Percentiles rank a stretch among this genome's conserved stretches.
Conservation (phyloP, 805 yeast genomes). For the Kuraishia floccosa region DNA sequence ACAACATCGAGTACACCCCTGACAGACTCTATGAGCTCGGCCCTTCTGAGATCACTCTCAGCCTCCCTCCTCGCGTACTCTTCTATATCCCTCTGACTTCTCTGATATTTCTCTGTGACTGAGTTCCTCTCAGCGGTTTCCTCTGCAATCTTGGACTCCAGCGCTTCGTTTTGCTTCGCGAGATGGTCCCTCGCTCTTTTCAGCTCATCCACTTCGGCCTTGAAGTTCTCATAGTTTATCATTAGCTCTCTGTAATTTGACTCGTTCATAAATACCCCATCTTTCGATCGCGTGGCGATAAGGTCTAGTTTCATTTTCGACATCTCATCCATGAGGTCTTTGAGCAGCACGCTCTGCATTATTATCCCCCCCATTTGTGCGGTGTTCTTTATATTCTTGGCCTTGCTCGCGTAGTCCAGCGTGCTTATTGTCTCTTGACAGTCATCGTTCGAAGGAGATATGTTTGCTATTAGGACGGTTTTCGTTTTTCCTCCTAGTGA, state of each 20-base stretch:
- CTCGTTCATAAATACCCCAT: conserved; percentile 56
- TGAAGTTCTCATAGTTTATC: conserved; percentile 34
- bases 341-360: conserved; percentile 30
- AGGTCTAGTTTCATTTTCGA: conserved; percentile 38
- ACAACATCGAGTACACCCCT: too few species aligned
- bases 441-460: conserved; percentile 50
- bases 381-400: conserved; percentile 38
- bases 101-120: too few species aligned
- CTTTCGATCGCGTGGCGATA: conserved; percentile 47
- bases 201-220: conserved; percentile 36
- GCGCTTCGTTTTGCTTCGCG: too few species aligned
- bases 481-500: conserved; percentile 82
- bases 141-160: too few species aligned
- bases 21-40: too few species aligned
- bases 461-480: conserved; percentile 79
- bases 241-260: conserved; percentile 43
- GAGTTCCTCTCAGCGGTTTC: too few species aligned
- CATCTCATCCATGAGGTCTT: conserved; percentile 34
- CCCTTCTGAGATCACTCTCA: too few species aligned
- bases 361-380: conserved; percentile 29
- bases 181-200: conserved; percentile 27
- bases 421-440: conserved; percentile 41
- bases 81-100: too few species aligned
- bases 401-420: conserved; percentile 44
- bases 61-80: too few species aligned